Base-by-base conservation (phyloP, 176 grass and related monocot genomes). In the Avena atlantica region DNA sequence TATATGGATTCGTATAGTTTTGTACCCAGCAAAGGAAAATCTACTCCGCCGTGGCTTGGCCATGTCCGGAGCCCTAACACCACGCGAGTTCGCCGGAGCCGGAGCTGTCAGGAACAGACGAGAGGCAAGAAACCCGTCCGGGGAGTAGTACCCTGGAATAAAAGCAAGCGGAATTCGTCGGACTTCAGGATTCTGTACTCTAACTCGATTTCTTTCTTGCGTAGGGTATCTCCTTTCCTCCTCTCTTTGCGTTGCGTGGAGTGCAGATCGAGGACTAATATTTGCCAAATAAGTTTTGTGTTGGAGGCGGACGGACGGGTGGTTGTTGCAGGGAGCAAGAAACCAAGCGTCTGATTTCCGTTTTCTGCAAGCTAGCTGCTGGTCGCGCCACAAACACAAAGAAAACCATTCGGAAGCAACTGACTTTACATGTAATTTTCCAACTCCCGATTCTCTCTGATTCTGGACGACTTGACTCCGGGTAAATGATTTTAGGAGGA, bases 11-110 rank as follows among this genome's bases (percentile, higher is more conserved):
- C 11, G 25, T 34, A 31, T 67, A 16, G 63, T 31, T 63, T 4
- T 67, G 27, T 90, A 91, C 89, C 89, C 84, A 74, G 66, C 56
- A 27, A 80, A 76, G 19, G 59, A 29, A 55, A 84, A 91, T 49
- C 37, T 84, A 29, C 76, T 60, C 62, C 76, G 76, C 23, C 85
- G 50, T 56, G 25, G 59, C 89, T 68, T 91, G 68, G 89, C 76
- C 81, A 91, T 91, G 85, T 16, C 49, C 3, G 27, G 31, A 69
- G 20, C 15, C 58, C 47, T 29, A 9, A 29, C 48, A 3, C 45
- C 86, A 34, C 1, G 21, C 20, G 15, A 20, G 50, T 8, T 29
- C 31, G 31, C 31, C 31, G 31, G 31, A 3, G 24, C 9, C n/a
- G 67, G 27, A 42, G 52, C 55, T 47, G 17, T 42, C 23, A 21